Evolutionary conservation across 257 asterid genomes (phyloP).

Genomic region (Anisodus acutangulus): DNA sequence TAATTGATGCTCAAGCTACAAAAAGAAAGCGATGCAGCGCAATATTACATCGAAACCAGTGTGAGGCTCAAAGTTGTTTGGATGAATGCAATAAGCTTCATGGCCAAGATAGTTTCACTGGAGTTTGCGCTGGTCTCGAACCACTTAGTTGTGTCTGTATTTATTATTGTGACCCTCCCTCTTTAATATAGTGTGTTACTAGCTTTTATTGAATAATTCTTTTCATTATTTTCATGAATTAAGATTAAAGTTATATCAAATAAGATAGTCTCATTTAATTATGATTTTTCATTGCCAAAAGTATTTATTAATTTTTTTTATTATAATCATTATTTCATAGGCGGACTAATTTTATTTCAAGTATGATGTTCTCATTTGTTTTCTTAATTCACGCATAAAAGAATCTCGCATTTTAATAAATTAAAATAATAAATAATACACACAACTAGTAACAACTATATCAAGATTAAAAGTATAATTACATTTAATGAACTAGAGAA

Average conservation of each 20-base stretch:
- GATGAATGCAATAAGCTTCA: constrained; percentile 8
- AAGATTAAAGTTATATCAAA: neutral
- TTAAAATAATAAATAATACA: too few relatives aligned
- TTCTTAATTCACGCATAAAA: too few relatives aligned
- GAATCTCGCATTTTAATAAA: too few relatives aligned
- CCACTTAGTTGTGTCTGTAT: neutral
- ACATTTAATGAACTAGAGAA: too few relatives aligned
- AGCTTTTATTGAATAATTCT: neutral
- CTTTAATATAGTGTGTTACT: neutral
- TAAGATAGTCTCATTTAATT: neutral
- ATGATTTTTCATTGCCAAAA: too few relatives aligned
- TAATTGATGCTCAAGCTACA: neutral
- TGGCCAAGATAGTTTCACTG: neutral
- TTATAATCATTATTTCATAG: too few relatives aligned
- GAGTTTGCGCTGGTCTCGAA: neutral
- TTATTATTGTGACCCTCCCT: neutral
- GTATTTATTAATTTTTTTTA: too few relatives aligned
- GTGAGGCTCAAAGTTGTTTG: neutral
- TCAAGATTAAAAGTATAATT: too few relatives aligned
- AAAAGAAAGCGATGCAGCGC: neutral
- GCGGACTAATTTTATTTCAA: too few relatives aligned
- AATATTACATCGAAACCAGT: neutral
- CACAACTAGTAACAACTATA: too few relatives aligned
- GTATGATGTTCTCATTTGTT: too few relatives aligned
- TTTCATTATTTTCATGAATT: neutral